Evolutionary conservation across 129 eudicot genomes (phyloP), one percentile per base, ranked within the genome.

Genomic region (Arctium lappa): DNA sequence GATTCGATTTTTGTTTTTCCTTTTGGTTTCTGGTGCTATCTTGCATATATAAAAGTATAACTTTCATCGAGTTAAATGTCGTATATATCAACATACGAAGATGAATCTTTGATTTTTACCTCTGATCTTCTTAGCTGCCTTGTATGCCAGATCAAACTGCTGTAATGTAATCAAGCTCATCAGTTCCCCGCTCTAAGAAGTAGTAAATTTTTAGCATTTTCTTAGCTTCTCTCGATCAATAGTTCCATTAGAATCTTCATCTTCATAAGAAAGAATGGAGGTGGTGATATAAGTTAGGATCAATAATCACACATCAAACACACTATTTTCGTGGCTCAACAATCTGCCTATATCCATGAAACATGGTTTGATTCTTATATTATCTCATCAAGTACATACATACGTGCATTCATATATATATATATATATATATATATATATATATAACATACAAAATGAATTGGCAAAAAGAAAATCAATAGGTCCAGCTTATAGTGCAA

Each of bases 1-100:
- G 74, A 15, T 13, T 69, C 5, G 3, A 29, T 4, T n/a, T 39
- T 22, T 46, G 33, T 72, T 80, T n/a, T 63, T 39, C 9, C 2
- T 33, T 72, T 72, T 34, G 46, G 40, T 18, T 30, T 83, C 12
- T 71, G n/a, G 40, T 83, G 32, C 3, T 42, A 37, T 77, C 65
- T 76, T 77, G 76, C 36, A 29, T 38, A 29, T 29, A 78, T 40
- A 1, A 11, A 83, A 69, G 78, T 46, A 73, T 62, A 73, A 29
- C 0, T 60, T n/a, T 72, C 27, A 12, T 40, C 62, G 38, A 16
- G 53, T 38, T 31, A 50, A 46, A 76, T 60, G 33, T 34, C 53
- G 72, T 40, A 27, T 83, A 71, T 62, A 73, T 72, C 38, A 53
- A 36, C 63, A 30, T 22, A 50, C 27, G 63, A 40, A 29, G 72